Conservation (phyloP, 192 early-diverging fungal species). For the Gamsiella multidivaricata region DNA sequence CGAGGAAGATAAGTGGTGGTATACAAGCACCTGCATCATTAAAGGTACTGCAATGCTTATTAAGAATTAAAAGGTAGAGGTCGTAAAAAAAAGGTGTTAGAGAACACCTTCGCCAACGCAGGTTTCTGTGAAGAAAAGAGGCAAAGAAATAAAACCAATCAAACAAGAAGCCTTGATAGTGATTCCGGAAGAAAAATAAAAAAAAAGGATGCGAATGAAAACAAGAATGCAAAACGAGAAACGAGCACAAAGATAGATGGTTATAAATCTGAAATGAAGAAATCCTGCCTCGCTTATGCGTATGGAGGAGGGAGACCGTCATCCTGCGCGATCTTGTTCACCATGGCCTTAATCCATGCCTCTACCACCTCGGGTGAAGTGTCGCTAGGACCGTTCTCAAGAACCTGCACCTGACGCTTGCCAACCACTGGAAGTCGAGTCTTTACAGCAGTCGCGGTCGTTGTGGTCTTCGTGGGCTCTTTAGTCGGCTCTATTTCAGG, state of each 20-base stretch:
- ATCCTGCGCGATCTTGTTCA: slow-evolving; percentile 28
- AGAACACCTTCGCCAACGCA: no score
- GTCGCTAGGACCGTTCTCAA: neutral
- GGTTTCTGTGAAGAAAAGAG: neutral
- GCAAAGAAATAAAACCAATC: neutral
- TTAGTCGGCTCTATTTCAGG: neutral
- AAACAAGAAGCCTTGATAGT: neutral
- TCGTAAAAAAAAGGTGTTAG: neutral
- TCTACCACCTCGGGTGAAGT: slow-evolving; percentile 19
- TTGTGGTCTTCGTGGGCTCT: neutral
- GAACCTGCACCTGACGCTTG: slow-evolving; percentile 31
- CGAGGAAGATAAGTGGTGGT: no score
- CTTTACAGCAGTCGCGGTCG: no score
- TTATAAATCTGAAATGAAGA: no score
- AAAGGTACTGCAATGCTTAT: neutral
- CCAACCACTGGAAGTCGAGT: slow-evolving; percentile 2
- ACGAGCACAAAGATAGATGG: neutral
- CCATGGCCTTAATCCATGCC: slow-evolving; percentile 39
- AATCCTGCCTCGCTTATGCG: slow-evolving; percentile 2
- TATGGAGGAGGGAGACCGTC: slow-evolving; percentile 29
- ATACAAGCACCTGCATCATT: neutral
- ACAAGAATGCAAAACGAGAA: slow-evolving; percentile 5
- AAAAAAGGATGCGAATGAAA: neutral
- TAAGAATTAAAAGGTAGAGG: no score
- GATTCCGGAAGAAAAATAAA: slow-evolving; percentile 2